Percentiles rank a stretch among this genome's conserved stretches.
Evolutionary conservation across 2,329 filamentous ascomycete species (phyloP).

Genomic region (Epichloe festucae): DNA sequence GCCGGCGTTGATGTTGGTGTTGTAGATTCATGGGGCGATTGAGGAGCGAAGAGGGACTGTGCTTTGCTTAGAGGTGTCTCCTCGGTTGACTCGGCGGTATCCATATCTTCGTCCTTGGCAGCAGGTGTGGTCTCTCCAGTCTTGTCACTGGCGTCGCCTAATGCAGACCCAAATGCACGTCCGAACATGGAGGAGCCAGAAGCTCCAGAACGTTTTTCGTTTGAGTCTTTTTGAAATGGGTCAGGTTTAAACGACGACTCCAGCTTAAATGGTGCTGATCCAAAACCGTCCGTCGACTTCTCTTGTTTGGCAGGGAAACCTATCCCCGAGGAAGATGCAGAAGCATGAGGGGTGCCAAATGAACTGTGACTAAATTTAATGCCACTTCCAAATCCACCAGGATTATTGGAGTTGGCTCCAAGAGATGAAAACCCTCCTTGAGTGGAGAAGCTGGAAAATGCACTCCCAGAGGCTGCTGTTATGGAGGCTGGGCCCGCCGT

Average conservation of each 20-base stretch:
- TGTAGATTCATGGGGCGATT: constrained; percentile 21
- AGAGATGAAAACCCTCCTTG: constrained; percentile 43
- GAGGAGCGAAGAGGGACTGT: constrained; percentile 18
- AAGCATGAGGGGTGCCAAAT: constrained; percentile 17
- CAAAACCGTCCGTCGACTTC: constrained; percentile 26
- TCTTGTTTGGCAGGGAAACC: constrained; percentile 16
- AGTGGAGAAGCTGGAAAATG: constrained; percentile 41
- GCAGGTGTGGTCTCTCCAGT: constrained; percentile 20
- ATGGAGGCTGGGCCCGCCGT: constrained; percentile 14
- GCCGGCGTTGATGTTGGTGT: constrained; percentile 42
- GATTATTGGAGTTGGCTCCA: constrained; percentile 20
- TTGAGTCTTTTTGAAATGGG: constrained; percentile 45
- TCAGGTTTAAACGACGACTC: constrained; percentile 56
- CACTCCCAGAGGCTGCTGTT: constrained; percentile 28
- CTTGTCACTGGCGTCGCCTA: constrained; percentile 34
- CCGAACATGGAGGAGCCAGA: constrained; percentile 43
- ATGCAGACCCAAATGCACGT: constrained; percentile 44
- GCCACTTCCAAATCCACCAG: constrained; percentile 24
- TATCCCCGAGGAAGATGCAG: constrained; percentile 11
- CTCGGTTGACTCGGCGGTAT: constrained; percentile 20
- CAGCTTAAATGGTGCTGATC: constrained; percentile 50
- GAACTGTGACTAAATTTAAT: constrained; percentile 23
- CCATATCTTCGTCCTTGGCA: constrained; percentile 42
- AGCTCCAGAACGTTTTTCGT: constrained; percentile 31
- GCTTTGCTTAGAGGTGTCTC: constrained; percentile 25